phyloP scores from a whole-genome alignment of 805 yeast genomes.

The Spathaspora girioi region DNA sequence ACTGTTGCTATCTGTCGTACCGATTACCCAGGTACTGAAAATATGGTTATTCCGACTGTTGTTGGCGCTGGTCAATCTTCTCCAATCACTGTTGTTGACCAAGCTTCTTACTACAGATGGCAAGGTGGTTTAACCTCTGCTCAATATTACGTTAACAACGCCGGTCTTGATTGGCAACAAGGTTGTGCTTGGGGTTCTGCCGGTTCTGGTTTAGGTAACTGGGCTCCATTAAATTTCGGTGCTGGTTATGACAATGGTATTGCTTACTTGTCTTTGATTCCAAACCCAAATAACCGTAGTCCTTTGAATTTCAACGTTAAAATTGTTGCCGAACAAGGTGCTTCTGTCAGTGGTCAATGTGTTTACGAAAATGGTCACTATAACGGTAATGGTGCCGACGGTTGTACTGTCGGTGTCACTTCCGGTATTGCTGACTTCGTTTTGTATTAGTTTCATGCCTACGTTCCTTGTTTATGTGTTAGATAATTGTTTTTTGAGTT shows the following conservation, averaged over 20 bases:
- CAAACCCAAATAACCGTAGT: slow-evolving; percentile 66
- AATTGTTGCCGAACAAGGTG: slow-evolving; percentile 46
- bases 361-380: slow-evolving; percentile 72
- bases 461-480: background rate
- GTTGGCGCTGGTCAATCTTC: slow-evolving; percentile 49
- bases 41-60: slow-evolving; percentile 72
- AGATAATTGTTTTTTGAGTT: background rate
- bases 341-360: slow-evolving; percentile 68
- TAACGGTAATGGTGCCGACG: slow-evolving; percentile 66
- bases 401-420: slow-evolving; percentile 92
- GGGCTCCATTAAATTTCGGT: slow-evolving; percentile 79
- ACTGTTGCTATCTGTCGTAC: slow-evolving; percentile 70
- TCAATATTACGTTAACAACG: slow-evolving; percentile 74
- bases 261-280: slow-evolving; percentile 68
- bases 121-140: slow-evolving; percentile 61
- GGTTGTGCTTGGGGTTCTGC: slow-evolving; percentile 71
- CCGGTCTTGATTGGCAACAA: slow-evolving; percentile 62
- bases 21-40: slow-evolving; percentile 80
- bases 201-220: slow-evolving; percentile 64
- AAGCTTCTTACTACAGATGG: slow-evolving; percentile 59
- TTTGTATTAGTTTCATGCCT: slow-evolving; percentile 41
- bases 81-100: slow-evolving; percentile 59
- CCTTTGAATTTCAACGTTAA: slow-evolving; percentile 41
- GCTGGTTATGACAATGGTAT: slow-evolving; percentile 63
- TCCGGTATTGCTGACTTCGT: slow-evolving; percentile 82